Percentiles rank a stretch among this genome's conserved stretches.
These are phyloP conservation scores for Casuarina equisetifolia DNA, from an alignment of 306 rosid species.

Conservation along the genomic window DNA sequence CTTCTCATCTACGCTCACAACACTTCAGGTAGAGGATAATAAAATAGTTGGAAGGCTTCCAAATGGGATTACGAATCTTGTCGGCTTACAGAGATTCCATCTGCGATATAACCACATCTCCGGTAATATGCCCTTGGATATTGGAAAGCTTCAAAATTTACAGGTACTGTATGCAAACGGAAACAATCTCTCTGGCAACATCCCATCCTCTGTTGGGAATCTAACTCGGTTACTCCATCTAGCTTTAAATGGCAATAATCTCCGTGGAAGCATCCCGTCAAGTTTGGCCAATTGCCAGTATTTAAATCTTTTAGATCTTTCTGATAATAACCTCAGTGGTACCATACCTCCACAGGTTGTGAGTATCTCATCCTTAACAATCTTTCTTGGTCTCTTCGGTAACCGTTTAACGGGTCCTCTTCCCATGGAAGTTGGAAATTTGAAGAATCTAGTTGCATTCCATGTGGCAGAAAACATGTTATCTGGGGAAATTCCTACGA, in stretches of 20 bases:
- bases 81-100: neutral
- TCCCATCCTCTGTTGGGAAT: neutral
- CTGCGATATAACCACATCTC: neutral
- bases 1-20: neutral
- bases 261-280: neutral
- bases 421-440: neutral
- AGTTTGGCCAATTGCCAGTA: neutral
- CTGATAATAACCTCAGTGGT: neutral
- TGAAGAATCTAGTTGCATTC: neutral
- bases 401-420: neutral
- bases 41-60: neutral
- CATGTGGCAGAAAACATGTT: too few species aligned
- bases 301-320: neutral
- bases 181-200: neutral
- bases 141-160: neutral
- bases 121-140: rapidly evolving
- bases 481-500: neutral
- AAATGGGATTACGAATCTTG: neutral
- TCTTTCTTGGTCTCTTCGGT: neutral
- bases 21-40: neutral
- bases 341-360: neutral
- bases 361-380: neutral
- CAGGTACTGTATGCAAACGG: rapidly evolving
- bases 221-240: neutral
- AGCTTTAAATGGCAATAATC: rapidly evolving